Conservation (phyloP, 768 basidiomycete species). For the Mrakia blollopis region DNA sequence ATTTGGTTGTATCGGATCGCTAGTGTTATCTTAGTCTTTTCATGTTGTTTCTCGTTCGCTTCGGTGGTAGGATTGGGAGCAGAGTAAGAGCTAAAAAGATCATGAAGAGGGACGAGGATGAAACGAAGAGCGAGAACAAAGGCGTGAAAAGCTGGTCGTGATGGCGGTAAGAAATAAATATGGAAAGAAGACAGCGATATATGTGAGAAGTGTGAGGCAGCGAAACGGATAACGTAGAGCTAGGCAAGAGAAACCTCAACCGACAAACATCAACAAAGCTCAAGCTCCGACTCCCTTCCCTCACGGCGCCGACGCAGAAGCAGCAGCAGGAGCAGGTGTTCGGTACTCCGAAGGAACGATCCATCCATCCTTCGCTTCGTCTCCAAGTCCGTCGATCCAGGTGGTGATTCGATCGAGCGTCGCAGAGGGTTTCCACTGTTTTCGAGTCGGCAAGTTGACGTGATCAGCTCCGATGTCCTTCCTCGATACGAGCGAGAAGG, state of each 20-base stretch:
- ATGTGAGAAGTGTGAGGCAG: no score
- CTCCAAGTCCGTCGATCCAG: conserved; percentile 17
- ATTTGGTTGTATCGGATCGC: no score
- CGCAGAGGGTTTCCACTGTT: conserved; percentile 19
- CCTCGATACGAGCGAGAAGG: not conserved
- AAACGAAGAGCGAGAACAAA: no score
- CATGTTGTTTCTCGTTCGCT: no score
- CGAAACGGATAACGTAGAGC: not conserved
- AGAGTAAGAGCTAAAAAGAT: no score
- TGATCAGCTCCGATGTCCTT: not conserved
- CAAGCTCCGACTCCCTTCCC: not conserved
- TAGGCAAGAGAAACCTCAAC: not conserved
- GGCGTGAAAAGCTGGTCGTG: no score
- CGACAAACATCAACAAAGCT: not conserved
- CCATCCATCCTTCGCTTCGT: conserved; percentile 14
- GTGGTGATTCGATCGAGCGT: conserved; percentile 7
- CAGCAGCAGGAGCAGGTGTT: no score
- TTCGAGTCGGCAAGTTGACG: not conserved
- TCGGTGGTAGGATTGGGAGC: no score
- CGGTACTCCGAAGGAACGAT: conserved; percentile 11
- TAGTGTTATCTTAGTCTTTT: no score
- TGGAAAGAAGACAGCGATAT: no score
- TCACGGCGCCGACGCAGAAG: not conserved
- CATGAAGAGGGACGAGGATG: no score
- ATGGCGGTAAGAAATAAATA: no score